Base-by-base conservation (phyloP, 805 yeast genomes). In the Lipomyces yamanashiensis region DNA sequence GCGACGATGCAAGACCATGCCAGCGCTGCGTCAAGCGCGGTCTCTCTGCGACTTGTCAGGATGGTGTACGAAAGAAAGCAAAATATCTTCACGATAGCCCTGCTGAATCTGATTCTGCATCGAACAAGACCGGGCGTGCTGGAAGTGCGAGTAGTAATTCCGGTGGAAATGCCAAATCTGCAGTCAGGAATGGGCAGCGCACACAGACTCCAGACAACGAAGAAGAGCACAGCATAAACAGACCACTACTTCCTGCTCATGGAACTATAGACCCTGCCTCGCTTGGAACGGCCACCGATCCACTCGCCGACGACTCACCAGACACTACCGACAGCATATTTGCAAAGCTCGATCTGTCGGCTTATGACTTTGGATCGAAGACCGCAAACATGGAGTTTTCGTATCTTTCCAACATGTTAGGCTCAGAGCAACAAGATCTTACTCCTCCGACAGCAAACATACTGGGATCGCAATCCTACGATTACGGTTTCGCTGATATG, bases 1-100 rank as follows among this genome's bases (percentile, higher is more conserved):
- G 99, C 75, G 97, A 92, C 70, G 84, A 86, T 33, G 74, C 78
- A 73, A 84, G 96, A 44, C 96, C 96, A 0, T 93, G 99, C 72
- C 81, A 82, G 59, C 76, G 97, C 55, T 93, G 99, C 75, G 74
- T 88, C 2, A 80, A 80, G 36, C 81, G 91, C 71, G 93, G 92
- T 0, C 76, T 91, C 15, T 82, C 81, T 1, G 82, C 78, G 15
- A 80, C 89, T 0, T 93, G 98, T 77, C 84, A 84, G 39, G 98
- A 95, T 77, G 97, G 97, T 5, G 95, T 95, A 1, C 79, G 98
- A 53, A 81, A 85, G 67, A 89, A 89, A 77, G 80, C 80, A n/a
- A 93, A 93, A 74, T 92, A 92, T 68, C 75, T 92, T 59, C 79
- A 84, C 37, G 95, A 87, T 63, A 84, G 83, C 2, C 84, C 85